Conservation (phyloP, 305 asterid species). For the Solanum hybrid region DNA sequence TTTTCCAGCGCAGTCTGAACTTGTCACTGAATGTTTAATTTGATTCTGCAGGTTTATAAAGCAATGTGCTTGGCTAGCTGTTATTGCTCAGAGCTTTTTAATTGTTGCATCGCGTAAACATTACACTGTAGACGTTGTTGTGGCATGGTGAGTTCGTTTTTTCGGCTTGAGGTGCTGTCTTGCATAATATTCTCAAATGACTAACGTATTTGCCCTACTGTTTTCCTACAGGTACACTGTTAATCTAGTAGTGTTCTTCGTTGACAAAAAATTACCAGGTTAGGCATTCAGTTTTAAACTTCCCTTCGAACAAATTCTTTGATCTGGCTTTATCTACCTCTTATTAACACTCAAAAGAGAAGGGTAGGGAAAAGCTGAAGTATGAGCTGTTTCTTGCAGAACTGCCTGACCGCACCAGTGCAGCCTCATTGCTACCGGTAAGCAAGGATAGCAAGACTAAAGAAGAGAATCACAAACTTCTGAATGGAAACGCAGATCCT, state of each 20-base stretch:
- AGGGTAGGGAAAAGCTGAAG: background rate
- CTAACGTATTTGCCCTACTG: background rate
- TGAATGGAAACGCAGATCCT: slow-evolving; percentile 63
- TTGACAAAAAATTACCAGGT: slow-evolving; percentile 46
- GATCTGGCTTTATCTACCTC: background rate
- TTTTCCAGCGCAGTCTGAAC: background rate
- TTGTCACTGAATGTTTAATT: background rate
- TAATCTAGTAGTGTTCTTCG: slow-evolving; percentile 80
- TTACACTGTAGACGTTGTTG: slow-evolving; percentile 83
- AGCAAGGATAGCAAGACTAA: slow-evolving; percentile 53
- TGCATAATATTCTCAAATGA: background rate
- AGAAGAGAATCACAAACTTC: slow-evolving; percentile 70
- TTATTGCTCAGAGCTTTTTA: slow-evolving; percentile 70
- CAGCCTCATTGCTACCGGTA: slow-evolving; percentile 52
- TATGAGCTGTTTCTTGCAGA: slow-evolving; percentile 27
- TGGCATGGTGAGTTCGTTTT: slow-evolving; percentile 55
- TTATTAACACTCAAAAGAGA: background rate
- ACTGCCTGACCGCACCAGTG: slow-evolving; percentile 61
- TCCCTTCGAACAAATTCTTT: background rate
- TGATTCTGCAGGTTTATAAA: slow-evolving; percentile 52
- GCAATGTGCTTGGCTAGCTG: slow-evolving; percentile 70
- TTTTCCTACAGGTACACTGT: slow-evolving; percentile 71
- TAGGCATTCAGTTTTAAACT: background rate
- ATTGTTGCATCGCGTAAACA: slow-evolving; percentile 89
- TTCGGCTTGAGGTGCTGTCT: background rate